Percentiles rank a stretch among this genome's conserved stretches.
Evolutionary conservation across 2,329 filamentous ascomycete genomes (phyloP).

Genomic region (Botrytis byssoidea): DNA sequence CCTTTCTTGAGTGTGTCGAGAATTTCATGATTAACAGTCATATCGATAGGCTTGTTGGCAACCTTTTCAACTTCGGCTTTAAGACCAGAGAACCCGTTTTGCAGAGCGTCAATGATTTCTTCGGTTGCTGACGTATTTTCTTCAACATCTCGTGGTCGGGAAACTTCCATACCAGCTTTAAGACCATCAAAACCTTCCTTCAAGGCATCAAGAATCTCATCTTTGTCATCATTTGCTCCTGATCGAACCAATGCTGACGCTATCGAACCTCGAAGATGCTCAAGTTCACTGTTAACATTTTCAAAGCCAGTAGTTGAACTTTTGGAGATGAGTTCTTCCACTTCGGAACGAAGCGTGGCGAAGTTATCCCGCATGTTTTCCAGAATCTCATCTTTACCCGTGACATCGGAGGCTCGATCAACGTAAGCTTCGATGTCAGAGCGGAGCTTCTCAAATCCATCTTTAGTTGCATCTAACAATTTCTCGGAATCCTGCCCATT

Average conservation of each 20-base stretch:
- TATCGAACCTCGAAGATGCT: conserved; percentile 58
- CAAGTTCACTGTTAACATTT: conserved; percentile 53
- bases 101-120: conserved; percentile 84
- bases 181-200: conserved; percentile 72
- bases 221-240: conserved; percentile 49
- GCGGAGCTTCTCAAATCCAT: conserved; percentile 79
- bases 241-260: conserved; percentile 50
- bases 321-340: conserved; percentile 58
- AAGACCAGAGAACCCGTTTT: conserved; percentile 80
- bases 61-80: conserved; percentile 75
- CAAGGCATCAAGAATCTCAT: conserved; percentile 63
- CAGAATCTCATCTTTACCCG: conserved; percentile 75
- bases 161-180: conserved; percentile 60
- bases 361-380: conserved; percentile 64
- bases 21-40: conserved; percentile 85
- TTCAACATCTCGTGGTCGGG: conserved; percentile 40
- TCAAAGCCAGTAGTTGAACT: conserved; percentile 56
- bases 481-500: conserved; percentile 83
- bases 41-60: conserved; percentile 74
- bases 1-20: conserved; percentile 84
- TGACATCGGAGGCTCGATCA: conserved; percentile 65
- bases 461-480: conserved; percentile 81
- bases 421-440: conserved; percentile 79
- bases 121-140: conserved; percentile 60
- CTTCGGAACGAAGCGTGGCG: conserved; percentile 65